phyloP scores from a whole-genome alignment of 257 asterid genomes.

The Ehretia macrophylla region DNA sequence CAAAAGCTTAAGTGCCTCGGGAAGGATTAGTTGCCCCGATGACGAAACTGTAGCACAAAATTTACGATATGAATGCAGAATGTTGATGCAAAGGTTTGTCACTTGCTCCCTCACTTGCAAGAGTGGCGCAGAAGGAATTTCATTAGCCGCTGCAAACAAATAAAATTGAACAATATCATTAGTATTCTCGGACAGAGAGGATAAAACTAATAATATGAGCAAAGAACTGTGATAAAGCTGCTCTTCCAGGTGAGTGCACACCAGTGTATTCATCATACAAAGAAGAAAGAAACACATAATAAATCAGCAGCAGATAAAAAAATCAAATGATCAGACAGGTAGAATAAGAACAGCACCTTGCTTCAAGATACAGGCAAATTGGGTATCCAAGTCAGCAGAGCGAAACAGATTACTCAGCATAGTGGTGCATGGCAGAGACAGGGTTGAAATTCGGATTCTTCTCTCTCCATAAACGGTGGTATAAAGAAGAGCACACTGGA shows the following conservation, averaged over 20 bases:
- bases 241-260: too few species aligned
- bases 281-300: too few species aligned
- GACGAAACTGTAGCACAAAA: constrained; percentile 95
- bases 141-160: constrained; percentile 68
- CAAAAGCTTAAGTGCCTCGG: constrained; percentile 94
- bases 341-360: constrained; percentile 51
- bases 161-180: constrained; percentile 13
- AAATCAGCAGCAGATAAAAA: neutral
- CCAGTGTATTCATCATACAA: too few species aligned
- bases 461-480: constrained; percentile 94
- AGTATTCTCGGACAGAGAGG: constrained; percentile 9
- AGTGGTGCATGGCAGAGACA: constrained; percentile 89
- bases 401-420: constrained; percentile 93
- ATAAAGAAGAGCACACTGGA: constrained; percentile 95
- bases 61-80: constrained; percentile 86
- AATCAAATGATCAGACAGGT: neutral
- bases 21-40: constrained; percentile 92
- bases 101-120: constrained; percentile 86
- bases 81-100: constrained; percentile 79
- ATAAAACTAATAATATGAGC: constrained; percentile 3
- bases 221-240: too few species aligned
- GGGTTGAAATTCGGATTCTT: constrained; percentile 92
- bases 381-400: constrained; percentile 94
- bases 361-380: constrained; percentile 79
- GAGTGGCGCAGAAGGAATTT: constrained; percentile 73